Base-by-base conservation (phyloP, 2,329 filamentous ascomycete genomes). In the Onygenales sp. region DNA sequence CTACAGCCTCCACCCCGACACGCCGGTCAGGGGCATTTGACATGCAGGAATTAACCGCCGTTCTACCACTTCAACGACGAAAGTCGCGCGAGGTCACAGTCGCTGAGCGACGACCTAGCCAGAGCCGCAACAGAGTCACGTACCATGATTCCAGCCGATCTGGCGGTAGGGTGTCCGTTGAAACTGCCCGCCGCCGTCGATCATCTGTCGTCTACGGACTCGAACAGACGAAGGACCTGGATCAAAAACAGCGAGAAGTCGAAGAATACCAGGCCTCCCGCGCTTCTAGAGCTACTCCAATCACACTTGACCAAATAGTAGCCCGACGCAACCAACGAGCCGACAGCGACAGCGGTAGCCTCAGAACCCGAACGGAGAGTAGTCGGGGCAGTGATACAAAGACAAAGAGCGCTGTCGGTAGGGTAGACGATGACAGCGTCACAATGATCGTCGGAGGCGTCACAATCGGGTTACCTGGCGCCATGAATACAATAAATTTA, bases 201-300 rank as follows among this genome's bases (percentile, higher is more conserved):
- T 67, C 63, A 14, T 56, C 62, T 11, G 58, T 62, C 17, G 68
- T 70, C 53, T 63, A 69, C 52, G 59, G 62, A n/a, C 57, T 63
- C 0, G 61, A 57, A 55, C 14, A 64, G 61, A 34, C 48, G 11
- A 49, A 42, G 8, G 62, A 62, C 34, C 39, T 72, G n/a, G 71
- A 70, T 52, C 63, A 70, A 32, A 69, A 68, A 51, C 65, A 69
- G 17, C 63, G 65, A 1, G 65, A 62, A 43, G 66, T 62, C 4
- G 71, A 73, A 56, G 63, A 67, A 52, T 73, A 74, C 54, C 70
- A 73, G 56, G 68, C 66, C n/a, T 58, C 61, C 6, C 63, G 63
- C 31, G 4, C 49, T 1, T 48, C 42, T 14, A 63, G 59, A 14
- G 56, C 61, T 5, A 52, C 65, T 11, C 65, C 68, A n/a, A 57